phyloP scores from a whole-genome alignment of 495 filamentous ascomycete species.

The Cudoniella acicularis region DNA sequence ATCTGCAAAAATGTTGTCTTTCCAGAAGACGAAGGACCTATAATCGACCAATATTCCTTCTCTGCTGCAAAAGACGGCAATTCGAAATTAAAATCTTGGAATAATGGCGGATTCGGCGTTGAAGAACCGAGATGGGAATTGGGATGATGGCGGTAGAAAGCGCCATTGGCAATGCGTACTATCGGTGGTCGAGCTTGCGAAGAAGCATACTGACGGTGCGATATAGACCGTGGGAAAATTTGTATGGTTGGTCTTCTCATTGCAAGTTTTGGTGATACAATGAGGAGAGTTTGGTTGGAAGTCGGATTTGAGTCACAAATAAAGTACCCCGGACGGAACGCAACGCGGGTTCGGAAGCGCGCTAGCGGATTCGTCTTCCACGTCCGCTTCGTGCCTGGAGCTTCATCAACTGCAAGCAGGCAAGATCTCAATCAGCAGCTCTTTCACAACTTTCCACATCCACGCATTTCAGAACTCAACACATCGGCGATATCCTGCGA shows the following conservation, averaged over 20 bases:
- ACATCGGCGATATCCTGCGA: conserved; percentile 1
- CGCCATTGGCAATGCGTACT: conserved; percentile 68
- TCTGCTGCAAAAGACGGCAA: conserved; percentile 48
- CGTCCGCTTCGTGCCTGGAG: conserved; percentile 18
- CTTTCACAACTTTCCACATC: conserved; percentile 4
- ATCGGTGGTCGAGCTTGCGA: conserved; percentile 44
- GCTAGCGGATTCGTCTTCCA: not conserved
- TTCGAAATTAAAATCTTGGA: conserved; percentile 61
- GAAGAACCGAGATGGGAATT: conserved; percentile 27
- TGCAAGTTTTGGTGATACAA: not conserved
- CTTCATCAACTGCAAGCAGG: too few species aligned
- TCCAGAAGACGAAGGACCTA: conserved; percentile 67
- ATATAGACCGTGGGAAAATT: not conserved
- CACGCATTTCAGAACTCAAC: not conserved
- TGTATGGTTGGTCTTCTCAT: conserved; percentile 1
- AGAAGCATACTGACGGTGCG: conserved; percentile 17
- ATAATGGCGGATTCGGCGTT: conserved; percentile 58
- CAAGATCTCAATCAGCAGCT: conserved; percentile 3
- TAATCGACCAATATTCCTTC: conserved; percentile 65
- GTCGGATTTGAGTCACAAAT: not conserved
- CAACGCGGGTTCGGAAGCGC: too few species aligned
- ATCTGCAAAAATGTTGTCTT: conserved; percentile 76
- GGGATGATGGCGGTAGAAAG: conserved; percentile 79
- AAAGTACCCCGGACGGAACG: too few species aligned
- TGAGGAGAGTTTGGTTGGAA: not conserved